These are phyloP conservation scores for Hericium rajendrae DNA, from an alignment of 768 basidiomycete genomes.

Conservation along the genomic window DNA sequence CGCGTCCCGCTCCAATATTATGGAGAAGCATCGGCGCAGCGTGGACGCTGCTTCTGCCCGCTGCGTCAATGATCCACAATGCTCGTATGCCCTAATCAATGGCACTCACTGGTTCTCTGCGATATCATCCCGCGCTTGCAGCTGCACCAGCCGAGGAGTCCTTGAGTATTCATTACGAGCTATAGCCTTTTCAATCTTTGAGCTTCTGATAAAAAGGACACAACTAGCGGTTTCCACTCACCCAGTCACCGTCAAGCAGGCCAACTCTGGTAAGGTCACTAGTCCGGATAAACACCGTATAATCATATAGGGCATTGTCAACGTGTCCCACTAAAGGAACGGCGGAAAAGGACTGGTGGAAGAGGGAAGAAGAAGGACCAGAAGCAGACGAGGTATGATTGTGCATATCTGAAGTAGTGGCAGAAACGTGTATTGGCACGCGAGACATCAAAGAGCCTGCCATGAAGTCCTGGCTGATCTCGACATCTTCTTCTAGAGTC, in stretches of 20 bases:
- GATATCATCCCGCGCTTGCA: conserved; percentile 41
- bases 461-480: conserved; percentile 34
- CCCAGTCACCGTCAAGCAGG: conserved; percentile 72
- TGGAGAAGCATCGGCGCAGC: conserved; percentile 44
- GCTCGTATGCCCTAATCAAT: background rate
- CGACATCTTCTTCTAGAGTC: background rate
- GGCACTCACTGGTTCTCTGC: conserved; percentile 26
- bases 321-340: conserved; percentile 25
- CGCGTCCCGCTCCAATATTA: conserved; percentile 34
- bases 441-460: conserved; percentile 17
- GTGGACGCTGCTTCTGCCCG: conserved; percentile 28
- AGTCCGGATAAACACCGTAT: conserved; percentile 52
- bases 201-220: background rate
- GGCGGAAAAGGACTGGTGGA: conserved; percentile 16
- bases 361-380: conserved; percentile 3
- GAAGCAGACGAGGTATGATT: background rate
- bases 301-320: conserved; percentile 34
- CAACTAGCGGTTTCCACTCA: conserved; percentile 20
- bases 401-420: background rate
- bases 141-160: conserved; percentile 43
- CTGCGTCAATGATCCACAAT: background rate
- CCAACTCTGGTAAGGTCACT: conserved; percentile 59
- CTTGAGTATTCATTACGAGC: conserved; percentile 17
- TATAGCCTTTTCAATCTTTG: conserved; percentile 36
- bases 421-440: no score